Evolutionary conservation across 2,329 filamentous ascomycete genomes (phyloP), one percentile per base, ranked within the genome.

Genomic region (Aureobasidium namibiae): DNA sequence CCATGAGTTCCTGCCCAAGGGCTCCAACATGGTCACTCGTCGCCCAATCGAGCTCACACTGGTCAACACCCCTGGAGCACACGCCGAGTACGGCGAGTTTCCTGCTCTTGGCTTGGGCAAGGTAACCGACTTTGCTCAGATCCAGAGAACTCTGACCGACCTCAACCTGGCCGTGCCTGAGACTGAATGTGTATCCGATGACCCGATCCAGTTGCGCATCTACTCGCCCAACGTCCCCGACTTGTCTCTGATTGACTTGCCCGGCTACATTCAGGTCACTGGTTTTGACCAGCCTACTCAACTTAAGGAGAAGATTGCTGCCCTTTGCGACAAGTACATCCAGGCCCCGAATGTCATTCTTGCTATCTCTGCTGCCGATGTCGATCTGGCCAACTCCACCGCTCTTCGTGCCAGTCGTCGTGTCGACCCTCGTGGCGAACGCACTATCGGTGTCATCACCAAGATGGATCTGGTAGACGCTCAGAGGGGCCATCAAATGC

Each of bases 381-480:
- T 99, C 18, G 94, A 99, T 77, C 75, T 99, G 60, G 94, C 94
- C 23, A 99, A 99, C 72, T 99, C 94, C 1, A 94, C 94, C 7
- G 92, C 94, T 6, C 75, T 99, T 24, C 82, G 92, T 66, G 91
- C 94, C 18, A 96, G 92, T 65, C 83, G 94, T 63, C 83, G 92
- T 65, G 92, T 97, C 29, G 94, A 99, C 68, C 94, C 94, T 1
- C 82, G 94, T 62, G 94, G 94, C 58, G 94, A 99, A 75, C 83
- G 94, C 63, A 99, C 94, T 0, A 99, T 99, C 69, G 94, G 94
- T 45, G 94, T 99, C n/a, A 87, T 99, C 42, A 99, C 94, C 3
- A 99, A 99, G 76, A 96, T 99, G 92, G 94, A 99, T 68, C 80
- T 99, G 23, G 92, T 99, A 8, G 92, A 97, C 65, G 82, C 94